Evolutionary conservation across 768 basidiomycete species (phyloP), one percentile per base, ranked within the genome.

Genomic region (Scleroderma citrinum): DNA sequence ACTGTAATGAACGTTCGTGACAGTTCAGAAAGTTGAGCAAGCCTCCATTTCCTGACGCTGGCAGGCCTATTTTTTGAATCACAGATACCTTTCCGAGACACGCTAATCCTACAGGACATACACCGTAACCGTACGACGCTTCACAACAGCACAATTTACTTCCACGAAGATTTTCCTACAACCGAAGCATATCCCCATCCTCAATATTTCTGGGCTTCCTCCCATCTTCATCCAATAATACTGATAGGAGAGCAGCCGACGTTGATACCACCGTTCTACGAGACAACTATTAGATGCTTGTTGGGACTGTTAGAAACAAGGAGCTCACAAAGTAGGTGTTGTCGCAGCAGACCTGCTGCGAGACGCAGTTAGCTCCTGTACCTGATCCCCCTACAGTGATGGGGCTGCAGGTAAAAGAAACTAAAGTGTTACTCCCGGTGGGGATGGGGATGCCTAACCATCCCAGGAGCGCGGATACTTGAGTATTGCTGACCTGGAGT

Each of bases 321-420:
- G 23, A 26, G 16, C 40, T 13, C 26, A 42, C 40, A 23, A 42
- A 42, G 24, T 23, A 42, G 40, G 14, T 13, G 40, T 26, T 26
- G 13, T 21, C 16, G 23, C 40, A 42, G 40, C 40, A 42, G 14
- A 38, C 47, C 2, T 38, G 16, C 19, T 48, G 47, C 37, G 20
- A 12, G 5, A n/a, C 37, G 53, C 58, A 34, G 21, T 23, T 41
- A 3, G 26, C 39, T 30, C 58, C 63, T 36, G 32, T 24, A 41
- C 51, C 59, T 17, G 57, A 46, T 16, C 60, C 63, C 44, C 63
- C 26, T 37, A 58, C 49, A 38, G 31, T 54, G 48, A 63, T 48
- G n/a, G 34, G 34, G n/a, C 34, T 35, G 34, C 34, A 35, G 13
- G 34, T 35, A n/a, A 35, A 35, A n/a, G 5, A 4, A 12, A 35